Conservation (phyloP, 805 yeast genomes). For the Cyberlindnera nakhonratchasimensis region DNA sequence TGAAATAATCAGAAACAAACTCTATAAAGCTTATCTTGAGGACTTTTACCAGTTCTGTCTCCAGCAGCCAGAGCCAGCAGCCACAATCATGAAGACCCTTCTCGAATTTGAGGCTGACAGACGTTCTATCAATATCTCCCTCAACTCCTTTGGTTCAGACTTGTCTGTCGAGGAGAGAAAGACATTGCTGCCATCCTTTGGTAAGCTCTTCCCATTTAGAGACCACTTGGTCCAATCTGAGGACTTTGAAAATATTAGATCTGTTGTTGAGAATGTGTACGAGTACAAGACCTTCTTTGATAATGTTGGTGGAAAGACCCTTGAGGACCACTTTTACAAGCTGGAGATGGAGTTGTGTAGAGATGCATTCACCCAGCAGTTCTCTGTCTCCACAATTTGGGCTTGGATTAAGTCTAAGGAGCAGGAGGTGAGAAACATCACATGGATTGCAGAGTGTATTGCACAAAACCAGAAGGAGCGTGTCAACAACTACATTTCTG, state of each 20-base stretch:
- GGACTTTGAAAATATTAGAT: constrained; percentile 79
- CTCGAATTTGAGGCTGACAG: constrained; percentile 93
- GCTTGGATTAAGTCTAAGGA: constrained; percentile 96
- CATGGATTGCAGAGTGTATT: constrained; percentile 99
- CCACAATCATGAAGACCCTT: constrained; percentile 73
- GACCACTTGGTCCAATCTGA: constrained; percentile 69
- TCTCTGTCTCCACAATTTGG: constrained; percentile 86
- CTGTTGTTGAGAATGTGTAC: constrained; percentile 57
- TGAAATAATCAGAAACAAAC: constrained; percentile 87
- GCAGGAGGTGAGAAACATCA: constrained; percentile 93
- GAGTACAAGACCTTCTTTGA: constrained; percentile 62
- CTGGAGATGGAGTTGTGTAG: constrained; percentile 90
- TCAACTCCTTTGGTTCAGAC: constrained; percentile 85
- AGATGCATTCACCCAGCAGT: constrained; percentile 94
- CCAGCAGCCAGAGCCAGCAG: constrained; percentile 68
- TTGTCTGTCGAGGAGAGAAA: constrained; percentile 69
- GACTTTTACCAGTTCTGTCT: constrained; percentile 71
- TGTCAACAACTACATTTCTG: constrained; percentile 85
- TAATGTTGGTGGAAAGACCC: constrained; percentile 47
- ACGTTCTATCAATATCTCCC: constrained; percentile 84
- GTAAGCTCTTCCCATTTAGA: constrained; percentile 65
- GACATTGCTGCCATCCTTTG: constrained; percentile 75
- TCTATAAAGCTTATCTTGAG: constrained; percentile 90
- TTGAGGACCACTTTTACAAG: constrained; percentile 93
- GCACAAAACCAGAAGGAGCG: constrained; percentile 97